Evolutionary conservation across 179 eudicot species (phyloP).

Genomic region (Beta lomatogona): DNA sequence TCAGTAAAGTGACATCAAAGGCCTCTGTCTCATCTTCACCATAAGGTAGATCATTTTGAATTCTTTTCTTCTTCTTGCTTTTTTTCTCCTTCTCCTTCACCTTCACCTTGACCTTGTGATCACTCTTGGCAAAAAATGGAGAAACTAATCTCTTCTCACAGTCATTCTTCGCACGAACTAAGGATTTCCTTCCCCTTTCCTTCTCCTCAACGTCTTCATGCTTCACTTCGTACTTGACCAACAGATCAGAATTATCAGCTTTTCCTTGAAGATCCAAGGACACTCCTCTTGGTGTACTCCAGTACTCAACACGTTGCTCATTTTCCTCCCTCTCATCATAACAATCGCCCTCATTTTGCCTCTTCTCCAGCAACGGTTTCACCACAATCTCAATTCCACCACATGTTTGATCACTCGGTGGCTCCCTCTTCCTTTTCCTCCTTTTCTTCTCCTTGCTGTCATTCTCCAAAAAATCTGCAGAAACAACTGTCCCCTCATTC

Average conservation of each 20-base stretch:
- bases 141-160: slow-evolving; percentile 25
- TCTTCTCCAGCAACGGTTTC: background rate
- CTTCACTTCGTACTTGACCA: background rate
- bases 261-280: background rate
- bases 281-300: background rate
- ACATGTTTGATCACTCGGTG: background rate
- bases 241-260: background rate
- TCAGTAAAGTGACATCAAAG: slow-evolving; percentile 3
- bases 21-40: slow-evolving; percentile 14
- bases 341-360: background rate
- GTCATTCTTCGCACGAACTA: background rate
- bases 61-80: slow-evolving; percentile 21
- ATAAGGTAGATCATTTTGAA: slow-evolving; percentile 10
- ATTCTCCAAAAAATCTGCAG: background rate
- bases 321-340: background rate
- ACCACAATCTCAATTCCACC: background rate
- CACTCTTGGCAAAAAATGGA: slow-evolving; percentile 26
- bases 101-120: background rate
- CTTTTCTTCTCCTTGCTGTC: background rate
- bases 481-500: background rate
- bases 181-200: background rate
- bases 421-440: background rate
- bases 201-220: slow-evolving; percentile 7
- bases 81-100: slow-evolving; percentile 6
- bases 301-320: slow-evolving; percentile 5